These are phyloP conservation scores for Raphanus hybrid DNA, from an alignment of 441 rosid species.

Conservation along the genomic window DNA sequence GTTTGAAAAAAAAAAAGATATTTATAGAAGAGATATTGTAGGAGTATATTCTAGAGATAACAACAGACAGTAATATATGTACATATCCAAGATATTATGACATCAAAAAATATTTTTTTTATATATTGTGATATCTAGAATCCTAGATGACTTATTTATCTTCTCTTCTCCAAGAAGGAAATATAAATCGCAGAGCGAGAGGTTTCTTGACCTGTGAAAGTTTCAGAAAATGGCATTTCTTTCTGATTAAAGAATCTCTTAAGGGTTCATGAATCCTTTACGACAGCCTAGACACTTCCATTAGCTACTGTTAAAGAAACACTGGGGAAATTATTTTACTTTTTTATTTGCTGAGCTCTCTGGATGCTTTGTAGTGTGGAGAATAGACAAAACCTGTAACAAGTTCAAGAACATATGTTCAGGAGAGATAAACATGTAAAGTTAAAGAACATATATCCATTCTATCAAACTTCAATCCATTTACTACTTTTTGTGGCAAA, in stretches of 20 bases:
- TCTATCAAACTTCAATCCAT: not conserved
- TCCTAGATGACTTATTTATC: not conserved
- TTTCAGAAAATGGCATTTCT: not conserved
- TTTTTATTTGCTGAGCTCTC: not conserved
- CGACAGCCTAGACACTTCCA: not conserved
- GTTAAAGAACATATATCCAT: not conserved
- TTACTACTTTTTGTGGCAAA: not conserved
- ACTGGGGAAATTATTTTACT: no score
- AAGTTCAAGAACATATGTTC: not conserved
- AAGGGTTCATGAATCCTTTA: not conserved
- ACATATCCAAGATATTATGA: not conserved
- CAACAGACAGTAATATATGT: not conserved
- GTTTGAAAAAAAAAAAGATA: not conserved
- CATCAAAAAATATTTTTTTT: not conserved
- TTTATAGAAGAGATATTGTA: not conserved
- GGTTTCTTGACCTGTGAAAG: conserved; percentile 1
- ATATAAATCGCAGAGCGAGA: not conserved
- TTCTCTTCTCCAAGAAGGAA: not conserved
- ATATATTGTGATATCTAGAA: not conserved
- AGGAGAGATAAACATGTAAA: no score
- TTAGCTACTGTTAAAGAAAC: no score
- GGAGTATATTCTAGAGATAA: not conserved
- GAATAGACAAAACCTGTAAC: not conserved
- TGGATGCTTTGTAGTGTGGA: not conserved
- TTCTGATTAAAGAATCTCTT: not conserved